Base-by-base conservation (phyloP, 441 rosid genomes). In the Erysimum pusillum region DNA sequence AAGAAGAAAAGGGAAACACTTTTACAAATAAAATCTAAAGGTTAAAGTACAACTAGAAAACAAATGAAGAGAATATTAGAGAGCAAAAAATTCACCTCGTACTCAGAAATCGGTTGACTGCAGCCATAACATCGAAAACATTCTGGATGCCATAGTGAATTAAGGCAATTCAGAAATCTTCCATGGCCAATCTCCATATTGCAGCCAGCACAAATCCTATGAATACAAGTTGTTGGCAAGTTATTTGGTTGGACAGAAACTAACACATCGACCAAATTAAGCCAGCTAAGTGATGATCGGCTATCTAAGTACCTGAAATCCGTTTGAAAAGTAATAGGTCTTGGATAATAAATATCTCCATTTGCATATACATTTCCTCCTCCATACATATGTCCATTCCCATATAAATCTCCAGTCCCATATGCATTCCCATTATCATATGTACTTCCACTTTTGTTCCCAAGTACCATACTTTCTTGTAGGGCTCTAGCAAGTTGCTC, bases 161-260 rank as follows among this genome's bases (percentile, higher is more conserved):
- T 83, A 38, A 90, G 82, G 80, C 92, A 90, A 81, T 85, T 90
- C 70, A 90, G 79, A 74, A 67, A 90, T 63, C 88, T 83, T 73
- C 94, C 94, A 44, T 83, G 91, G 62, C 89, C 94, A 76, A 90
- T 90, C 79, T 88, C 94, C 76, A 78, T 82, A 54, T 83, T 83
- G 83, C 94, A 90, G 60, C 94, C 94, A 81, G 90, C 88, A 83
- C 95, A 90, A 54, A 86, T 84, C 87, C 95, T 90, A 79, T 52
- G 65, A 65, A 81, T 74, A 38, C 69, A 60, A 65, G 25, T 77
- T 39, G 20, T 67, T 67, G 49, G 44, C 13, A 34, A 62, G 48
- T 38, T 67, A 59, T 10, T 5, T 56, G 31, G 31, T 32, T 28
- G 62, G 46, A 44, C 25, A n/a, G 8, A 38, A 36, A 71, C 41